A percentile compares a stretch with the other conserved stretches of the same genome.
Conservation (phyloP, 768 basidiomycete species). For the Agrocybe praecox region DNA sequence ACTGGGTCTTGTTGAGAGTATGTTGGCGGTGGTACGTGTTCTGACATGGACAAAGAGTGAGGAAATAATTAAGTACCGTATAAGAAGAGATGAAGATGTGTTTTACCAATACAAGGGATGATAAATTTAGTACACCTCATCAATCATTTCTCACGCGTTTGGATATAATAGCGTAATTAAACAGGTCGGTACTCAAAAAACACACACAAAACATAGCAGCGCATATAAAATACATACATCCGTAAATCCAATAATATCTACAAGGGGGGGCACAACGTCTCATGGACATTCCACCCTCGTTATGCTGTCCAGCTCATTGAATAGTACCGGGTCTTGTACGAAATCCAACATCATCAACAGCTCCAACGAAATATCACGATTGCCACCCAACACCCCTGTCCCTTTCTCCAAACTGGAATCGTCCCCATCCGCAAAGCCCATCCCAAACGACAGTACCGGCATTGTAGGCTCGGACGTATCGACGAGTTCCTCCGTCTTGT, state of each 20-base stretch:
- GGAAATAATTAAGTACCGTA: not conserved
- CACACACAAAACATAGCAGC: conserved; percentile 9
- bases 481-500: conserved; percentile 74
- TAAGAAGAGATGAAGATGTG: conserved; percentile 2
- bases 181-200: not conserved
- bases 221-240: conserved; percentile 24
- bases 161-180: not conserved
- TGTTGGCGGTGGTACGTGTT: conserved; percentile 56
- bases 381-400: conserved; percentile 72
- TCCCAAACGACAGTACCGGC: conserved; percentile 77
- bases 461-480: conserved; percentile 63
- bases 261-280: conserved; percentile 1
- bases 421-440: conserved; percentile 79
- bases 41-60: conserved; percentile 30
- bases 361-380: conserved; percentile 72
- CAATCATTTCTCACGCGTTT: conserved; percentile 12
- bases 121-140: not conserved
- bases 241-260: conserved; percentile 15
- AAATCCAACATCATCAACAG: conserved; percentile 72
- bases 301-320: conserved; percentile 79
- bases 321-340: conserved; percentile 63
- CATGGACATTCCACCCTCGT: conserved; percentile 70
- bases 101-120: not conserved
- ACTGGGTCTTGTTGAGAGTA: conserved; percentile 56
- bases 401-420: conserved; percentile 70